A percentile compares a stretch with the other conserved stretches of the same genome.
These are phyloP conservation scores for Cladosporium oxysporum DNA, from an alignment of 2,329 filamentous ascomycete genomes.

Conservation along the genomic window DNA sequence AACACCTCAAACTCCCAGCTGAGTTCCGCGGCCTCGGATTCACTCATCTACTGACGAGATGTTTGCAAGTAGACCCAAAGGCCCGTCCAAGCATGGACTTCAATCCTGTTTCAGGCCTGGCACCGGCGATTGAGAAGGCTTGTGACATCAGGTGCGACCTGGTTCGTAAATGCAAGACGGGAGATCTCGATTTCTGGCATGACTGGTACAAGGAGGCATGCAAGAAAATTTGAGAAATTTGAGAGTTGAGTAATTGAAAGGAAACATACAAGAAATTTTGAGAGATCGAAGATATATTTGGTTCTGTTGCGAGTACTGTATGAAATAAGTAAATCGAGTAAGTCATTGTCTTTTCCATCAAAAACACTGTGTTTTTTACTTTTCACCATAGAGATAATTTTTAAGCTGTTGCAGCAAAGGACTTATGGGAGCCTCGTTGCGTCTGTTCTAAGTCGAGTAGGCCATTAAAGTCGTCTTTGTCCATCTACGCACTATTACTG, in stretches of 20 bases:
- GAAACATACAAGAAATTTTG: neutral
- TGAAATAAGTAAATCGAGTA: neutral
- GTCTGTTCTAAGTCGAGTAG: neutral
- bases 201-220: neutral
- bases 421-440: neutral
- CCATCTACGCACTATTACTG: neutral
- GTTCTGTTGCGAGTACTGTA: neutral
- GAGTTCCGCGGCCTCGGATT: neutral
- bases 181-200: neutral
- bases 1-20: neutral
- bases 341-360: neutral
- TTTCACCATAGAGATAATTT: neutral
- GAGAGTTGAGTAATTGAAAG: neutral
- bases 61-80: constrained; percentile 1
- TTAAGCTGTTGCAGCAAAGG: neutral
- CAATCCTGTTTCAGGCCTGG: neutral
- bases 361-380: neutral
- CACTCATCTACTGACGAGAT: neutral
- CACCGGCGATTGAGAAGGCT: neutral
- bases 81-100: constrained; percentile 6
- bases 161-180: neutral
- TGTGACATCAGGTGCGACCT: neutral
- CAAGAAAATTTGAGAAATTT: neutral
- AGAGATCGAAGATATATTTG: neutral
- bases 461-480: neutral